Evolutionary conservation across 2,329 filamentous ascomycete genomes (phyloP).

Genomic region (Huntiella savannae): DNA sequence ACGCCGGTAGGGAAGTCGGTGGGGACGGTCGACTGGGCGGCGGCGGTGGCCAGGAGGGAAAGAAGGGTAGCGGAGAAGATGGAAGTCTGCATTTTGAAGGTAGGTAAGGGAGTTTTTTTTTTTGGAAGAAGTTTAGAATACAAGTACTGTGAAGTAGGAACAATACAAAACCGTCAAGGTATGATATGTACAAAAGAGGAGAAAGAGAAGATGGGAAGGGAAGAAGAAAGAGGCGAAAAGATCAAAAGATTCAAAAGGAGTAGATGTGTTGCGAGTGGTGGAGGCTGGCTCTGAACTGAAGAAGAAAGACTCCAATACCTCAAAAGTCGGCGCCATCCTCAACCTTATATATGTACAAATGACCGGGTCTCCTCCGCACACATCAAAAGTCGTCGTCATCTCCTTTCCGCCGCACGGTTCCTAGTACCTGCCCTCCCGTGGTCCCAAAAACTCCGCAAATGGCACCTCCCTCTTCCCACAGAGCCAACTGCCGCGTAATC

Average conservation of each 20-base stretch:
- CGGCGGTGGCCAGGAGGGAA: constrained; percentile 6
- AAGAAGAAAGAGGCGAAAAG: constrained; percentile 1
- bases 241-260: constrained; percentile 2
- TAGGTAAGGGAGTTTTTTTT: neutral
- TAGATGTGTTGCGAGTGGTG: constrained; percentile 1
- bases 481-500: too few species aligned
- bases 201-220: constrained; percentile 8
- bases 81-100: constrained; percentile 7
- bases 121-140: neutral
- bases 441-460: too few species aligned
- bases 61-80: constrained; percentile 6
- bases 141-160: neutral
- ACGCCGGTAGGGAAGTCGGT: neutral
- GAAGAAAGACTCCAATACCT: neutral
- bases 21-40: constrained; percentile 5
- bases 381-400: too few species aligned
- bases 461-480: too few species aligned
- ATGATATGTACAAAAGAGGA: neutral
- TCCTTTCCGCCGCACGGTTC: too few species aligned
- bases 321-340: too few species aligned
- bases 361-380: too few species aligned
- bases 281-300: constrained; percentile 10
- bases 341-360: too few species aligned
- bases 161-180: neutral
- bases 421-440: too few species aligned